Conservation (phyloP, 176 grass and related monocot species). For the Carex littledalei region DNA sequence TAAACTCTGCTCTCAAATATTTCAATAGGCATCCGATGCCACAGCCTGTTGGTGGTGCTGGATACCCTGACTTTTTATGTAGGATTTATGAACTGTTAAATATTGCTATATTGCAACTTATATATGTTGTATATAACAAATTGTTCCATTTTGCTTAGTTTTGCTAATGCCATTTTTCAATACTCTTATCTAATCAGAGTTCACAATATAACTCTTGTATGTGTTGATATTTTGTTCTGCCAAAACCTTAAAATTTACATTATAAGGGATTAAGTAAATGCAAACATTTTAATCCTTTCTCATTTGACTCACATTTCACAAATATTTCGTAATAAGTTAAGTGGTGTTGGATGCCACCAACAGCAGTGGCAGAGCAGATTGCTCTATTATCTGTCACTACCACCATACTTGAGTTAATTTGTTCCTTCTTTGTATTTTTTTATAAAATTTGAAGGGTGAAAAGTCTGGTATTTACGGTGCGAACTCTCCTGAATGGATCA, state of each 20-base stretch:
- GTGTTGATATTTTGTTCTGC: background rate
- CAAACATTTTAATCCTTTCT: background rate
- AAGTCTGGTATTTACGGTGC: conserved; percentile 67
- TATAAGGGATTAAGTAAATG: background rate
- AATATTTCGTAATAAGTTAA: conserved; percentile 19
- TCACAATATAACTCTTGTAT: background rate
- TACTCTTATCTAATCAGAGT: background rate
- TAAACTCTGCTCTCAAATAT: background rate
- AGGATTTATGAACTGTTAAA: background rate
- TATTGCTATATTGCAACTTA: background rate
- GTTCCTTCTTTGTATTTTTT: background rate
- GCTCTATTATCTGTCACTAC: too few species aligned
- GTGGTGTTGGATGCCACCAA: background rate
- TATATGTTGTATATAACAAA: background rate
- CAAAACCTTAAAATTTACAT: background rate
- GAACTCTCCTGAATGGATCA: conserved; percentile 85
- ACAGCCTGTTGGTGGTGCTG: background rate
- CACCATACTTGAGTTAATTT: too few species aligned
- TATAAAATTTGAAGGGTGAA: conserved; percentile 38
- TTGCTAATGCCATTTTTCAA: background rate
- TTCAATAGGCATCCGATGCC: background rate
- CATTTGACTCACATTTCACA: background rate
- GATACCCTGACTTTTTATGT: background rate
- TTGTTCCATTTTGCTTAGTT: background rate
- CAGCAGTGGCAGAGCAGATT: background rate